Evolutionary conservation across 805 yeast genomes (phyloP), one percentile per base, ranked within the genome.

Genomic region (Ogataea minuta): DNA sequence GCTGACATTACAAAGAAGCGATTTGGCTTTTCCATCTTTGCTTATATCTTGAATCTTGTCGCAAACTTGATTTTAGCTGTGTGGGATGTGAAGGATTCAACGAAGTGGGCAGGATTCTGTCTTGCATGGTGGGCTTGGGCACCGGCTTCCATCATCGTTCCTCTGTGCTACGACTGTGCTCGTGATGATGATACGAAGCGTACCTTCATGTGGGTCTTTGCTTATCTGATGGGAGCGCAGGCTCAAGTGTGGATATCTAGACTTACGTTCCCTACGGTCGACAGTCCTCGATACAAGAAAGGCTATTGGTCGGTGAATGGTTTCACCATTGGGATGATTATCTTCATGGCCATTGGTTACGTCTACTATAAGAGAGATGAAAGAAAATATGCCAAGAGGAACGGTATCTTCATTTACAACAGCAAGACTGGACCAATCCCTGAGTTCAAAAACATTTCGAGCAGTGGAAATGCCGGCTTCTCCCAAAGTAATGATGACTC

Each of bases 41-140:
- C 68, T 13, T 68, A 19, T 41, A 74, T 19, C 75, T 77, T 1
- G 64, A 70, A 50, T 56, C 68, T 2, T 53, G 68, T 26, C 50
- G 58, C 13, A 45, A 50, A 34, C 21, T 24, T 34, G 24, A 26
- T 45, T 4, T 54, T 74, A 32, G 62, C 76, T 0, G 54, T 46
- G 10, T 77, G 79, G 79, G 46, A 70, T 27, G 64, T 75, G 15
- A 72, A 75, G 2, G 50, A 45, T 7, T 71, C 71, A 2, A 62
- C 67, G 23, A 76, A 74, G 39, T 75, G 28, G 39, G 30, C 15
- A 28, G 39, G 36, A 27, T 45, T 34, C 15, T 29, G 31, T 15
- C 26, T 34, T 34, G 37, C 31, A 15, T 34, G 26, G 15, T 34
- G 37, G 37, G 29, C 37, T 15, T 34, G 37, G 37, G 37, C 37